A percentile compares a stretch with the other conserved stretches of the same genome.
Conservation (phyloP, 495 filamentous ascomycete species). For the Aspergillus leporis region DNA sequence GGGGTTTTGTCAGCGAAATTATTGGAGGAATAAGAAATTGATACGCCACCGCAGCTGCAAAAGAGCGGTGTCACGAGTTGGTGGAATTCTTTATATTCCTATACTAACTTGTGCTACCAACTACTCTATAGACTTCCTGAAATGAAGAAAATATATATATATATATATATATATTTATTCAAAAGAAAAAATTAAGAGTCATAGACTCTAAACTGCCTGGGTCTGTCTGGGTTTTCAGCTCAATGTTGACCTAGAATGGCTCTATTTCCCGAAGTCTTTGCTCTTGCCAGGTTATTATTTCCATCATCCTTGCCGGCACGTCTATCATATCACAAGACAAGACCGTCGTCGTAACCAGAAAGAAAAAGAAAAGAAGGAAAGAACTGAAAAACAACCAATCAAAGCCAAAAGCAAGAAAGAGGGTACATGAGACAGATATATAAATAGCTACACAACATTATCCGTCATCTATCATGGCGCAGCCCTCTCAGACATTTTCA, state of each 20-base stretch:
- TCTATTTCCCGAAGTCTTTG: too few species aligned
- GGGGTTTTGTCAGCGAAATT: not conserved
- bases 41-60: not conserved
- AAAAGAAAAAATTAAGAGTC: too few species aligned
- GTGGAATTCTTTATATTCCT: not conserved
- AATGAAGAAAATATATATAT: too few species aligned
- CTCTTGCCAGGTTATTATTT: too few species aligned
- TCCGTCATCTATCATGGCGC: not conserved
- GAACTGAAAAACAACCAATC: not conserved
- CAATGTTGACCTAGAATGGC: too few species aligned
- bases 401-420: not conserved
- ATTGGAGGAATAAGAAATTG: not conserved
- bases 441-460: not conserved
- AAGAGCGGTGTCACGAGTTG: not conserved
- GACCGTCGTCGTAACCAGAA: not conserved
- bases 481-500: slow-evolving; percentile 4
- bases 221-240: too few species aligned
- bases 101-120: too few species aligned
- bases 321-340: not conserved
- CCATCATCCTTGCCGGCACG: too few species aligned
- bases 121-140: too few species aligned
- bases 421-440: too few species aligned
- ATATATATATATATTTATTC: too few species aligned
- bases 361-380: not conserved
- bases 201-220: too few species aligned